Evolutionary conservation across 805 yeast genomes (phyloP), one percentile per base, ranked within the genome.

Genomic region (Lipomyces kockii): DNA sequence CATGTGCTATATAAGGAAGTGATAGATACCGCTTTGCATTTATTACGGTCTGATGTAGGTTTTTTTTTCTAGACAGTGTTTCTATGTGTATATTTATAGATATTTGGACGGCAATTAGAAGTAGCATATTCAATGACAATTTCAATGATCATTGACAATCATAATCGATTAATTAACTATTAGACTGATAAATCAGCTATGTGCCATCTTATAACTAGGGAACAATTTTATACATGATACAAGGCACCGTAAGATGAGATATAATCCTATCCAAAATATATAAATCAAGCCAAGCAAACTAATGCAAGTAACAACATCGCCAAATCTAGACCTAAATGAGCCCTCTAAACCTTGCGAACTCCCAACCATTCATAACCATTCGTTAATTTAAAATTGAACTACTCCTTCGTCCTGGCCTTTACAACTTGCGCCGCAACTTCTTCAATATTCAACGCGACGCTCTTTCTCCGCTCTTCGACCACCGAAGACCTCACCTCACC

Each of bases 351-450:
- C 20, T 17, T 43, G 20, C 49, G 8, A 43, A 43, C 49, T 43
- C 49, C 49, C 22, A 17, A n/a, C 49, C 49, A 7, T 43, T n/a
- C 20, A 17, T 43, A 5, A 12, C 43, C 9, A 17, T 43, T 43
- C 22, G 20, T n/a, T n/a, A 17, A 43, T n/a, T 27, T 35, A 35
- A 43, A n/a, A 6, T 6, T 35, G 14, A 43, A 43, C 49, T 43
- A 43, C 25, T 43, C 49, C 11, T 43, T n/a, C 20, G 20, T 43
- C 25, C 22, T 43, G 14, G 49, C 20, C 20, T 32, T 55, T 3
- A 49, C 64, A 37, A 66, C 61, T 27, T 64, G 65, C 39, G 46
- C 68, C 11, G 65, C 68, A 4, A 67, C 56, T 17, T 58, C 56
- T 32, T 64, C 63, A 34, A 65, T 62, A 34, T 51, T 64, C 2